These are phyloP conservation scores for Tolypocladium pustulatum DNA, from an alignment of 2,329 filamentous ascomycete species.

Conservation along the genomic window DNA sequence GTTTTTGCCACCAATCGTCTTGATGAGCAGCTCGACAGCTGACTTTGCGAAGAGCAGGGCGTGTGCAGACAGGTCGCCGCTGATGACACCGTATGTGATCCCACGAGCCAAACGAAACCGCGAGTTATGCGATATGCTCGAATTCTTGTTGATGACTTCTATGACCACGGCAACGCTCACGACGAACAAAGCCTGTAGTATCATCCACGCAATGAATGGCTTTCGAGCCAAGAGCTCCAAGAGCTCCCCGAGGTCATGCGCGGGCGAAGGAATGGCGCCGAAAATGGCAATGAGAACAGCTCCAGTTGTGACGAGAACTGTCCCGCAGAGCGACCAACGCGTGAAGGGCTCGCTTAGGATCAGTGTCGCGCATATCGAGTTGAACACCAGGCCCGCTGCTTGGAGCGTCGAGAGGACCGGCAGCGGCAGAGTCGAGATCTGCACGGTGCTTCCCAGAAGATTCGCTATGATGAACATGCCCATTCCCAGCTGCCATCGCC, in stretches of 20 bases:
- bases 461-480: slow-evolving; percentile 94
- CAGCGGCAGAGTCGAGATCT: slow-evolving; percentile 90
- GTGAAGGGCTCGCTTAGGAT: slow-evolving; percentile 93
- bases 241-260: slow-evolving; percentile 77
- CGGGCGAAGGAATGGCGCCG: slow-evolving; percentile 85
- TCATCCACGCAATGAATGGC: slow-evolving; percentile 84
- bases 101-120: slow-evolving; percentile 69
- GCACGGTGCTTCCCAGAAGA: slow-evolving; percentile 86
- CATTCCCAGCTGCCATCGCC: slow-evolving; percentile 96
- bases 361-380: slow-evolving; percentile 91
- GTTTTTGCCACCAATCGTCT: slow-evolving; percentile 76
- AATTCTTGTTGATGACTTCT: slow-evolving; percentile 42
- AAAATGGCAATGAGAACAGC: slow-evolving; percentile 91
- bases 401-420: slow-evolving; percentile 92
- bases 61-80: slow-evolving; percentile 89
- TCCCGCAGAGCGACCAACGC: slow-evolving; percentile 82
- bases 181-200: slow-evolving; percentile 64
- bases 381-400: slow-evolving; percentile 93
- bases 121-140: slow-evolving; percentile 45
- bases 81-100: slow-evolving; percentile 79
- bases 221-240: slow-evolving; percentile 62
- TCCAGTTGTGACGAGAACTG: slow-evolving; percentile 74
- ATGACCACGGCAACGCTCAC: slow-evolving; percentile 54
- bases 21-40: slow-evolving; percentile 85
- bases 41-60: slow-evolving; percentile 90